Evolutionary conservation across 1,139 yeast species (phyloP), one percentile per base, ranked within the genome.

Genomic region (Tardiomyces blankii): DNA sequence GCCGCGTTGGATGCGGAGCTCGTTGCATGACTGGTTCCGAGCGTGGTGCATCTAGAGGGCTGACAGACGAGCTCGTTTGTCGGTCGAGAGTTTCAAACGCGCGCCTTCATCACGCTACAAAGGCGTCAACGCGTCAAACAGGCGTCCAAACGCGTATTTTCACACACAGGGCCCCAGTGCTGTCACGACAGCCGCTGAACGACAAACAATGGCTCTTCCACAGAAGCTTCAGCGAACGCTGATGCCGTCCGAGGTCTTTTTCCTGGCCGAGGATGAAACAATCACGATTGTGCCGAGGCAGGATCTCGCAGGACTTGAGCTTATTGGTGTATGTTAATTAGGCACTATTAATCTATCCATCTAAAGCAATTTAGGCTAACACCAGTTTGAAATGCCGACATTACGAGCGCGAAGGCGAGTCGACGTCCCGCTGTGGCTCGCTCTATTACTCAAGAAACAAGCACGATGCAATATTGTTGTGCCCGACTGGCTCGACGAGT

Each of bases 381-480:
- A 21, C 51, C 43, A 41, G 39, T 55, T 64, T 42, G 46, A 55
- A 8, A 54, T 73, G 43, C 86, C 80, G 1, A 70, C 70, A 46
- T 64, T 82, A 51, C 63, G 78, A 46, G 88, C 95, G 1, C 74
- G 85, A 75, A 75, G 83, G 51, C 72, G 91, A 47, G 77, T 75
- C 30, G 70, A 75, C 43, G 80, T 91, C 0, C 95, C 96, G 0
- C 55, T 91, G 3, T 91, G 98, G 98, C 70, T 86, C 21, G 97
- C 96, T 0, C 63, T 88, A 13, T 69, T 89, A 16, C 68, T 91
- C 46, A 87, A 87, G 58, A 78, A 82, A 42, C 97, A 91, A 62
- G 82, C 80, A 44, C 82, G 89, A 54, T 87, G 97, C 63, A 82
- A 81, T 51, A 80, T 91, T 2, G 80, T 88, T 6, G 82, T 89